These are phyloP conservation scores for Xylariales sp. DNA, from an alignment of 2,329 filamentous ascomycete species.

Conservation along the genomic window DNA sequence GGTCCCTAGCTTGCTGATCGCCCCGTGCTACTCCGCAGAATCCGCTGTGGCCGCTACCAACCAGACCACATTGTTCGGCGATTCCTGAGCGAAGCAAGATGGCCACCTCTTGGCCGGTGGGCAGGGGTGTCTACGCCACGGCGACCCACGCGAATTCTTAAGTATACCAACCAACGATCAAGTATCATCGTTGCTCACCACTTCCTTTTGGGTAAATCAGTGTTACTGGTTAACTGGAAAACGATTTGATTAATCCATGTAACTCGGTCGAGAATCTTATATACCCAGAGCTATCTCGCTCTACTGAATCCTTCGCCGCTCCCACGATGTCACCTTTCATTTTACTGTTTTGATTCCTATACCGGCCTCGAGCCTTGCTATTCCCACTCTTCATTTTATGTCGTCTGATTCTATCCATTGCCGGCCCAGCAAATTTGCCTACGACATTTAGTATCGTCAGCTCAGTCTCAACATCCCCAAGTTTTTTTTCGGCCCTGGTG, in stretches of 20 bases:
- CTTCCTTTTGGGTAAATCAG: slow-evolving; percentile 44
- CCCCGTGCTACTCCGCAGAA: slow-evolving; percentile 43
- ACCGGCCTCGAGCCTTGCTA: slow-evolving; percentile 29
- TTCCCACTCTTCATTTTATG: slow-evolving; percentile 27
- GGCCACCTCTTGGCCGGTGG: slow-evolving; percentile 36
- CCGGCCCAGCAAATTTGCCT: not conserved
- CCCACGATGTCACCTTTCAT: slow-evolving; percentile 40
- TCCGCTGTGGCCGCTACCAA: slow-evolving; percentile 48
- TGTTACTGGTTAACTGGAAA: slow-evolving; percentile 42
- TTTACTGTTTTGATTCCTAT: slow-evolving; percentile 34
- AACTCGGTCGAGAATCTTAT: slow-evolving; percentile 47
- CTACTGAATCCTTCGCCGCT: slow-evolving; percentile 42
- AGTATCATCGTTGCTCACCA: slow-evolving; percentile 40
- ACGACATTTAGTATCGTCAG: not conserved
- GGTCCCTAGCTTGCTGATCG: slow-evolving; percentile 39
- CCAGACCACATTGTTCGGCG: slow-evolving; percentile 49
- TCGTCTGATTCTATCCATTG: slow-evolving; percentile 3
- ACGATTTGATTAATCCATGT: slow-evolving; percentile 42
- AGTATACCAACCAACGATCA: slow-evolving; percentile 42
- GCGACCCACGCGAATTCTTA: slow-evolving; percentile 37
- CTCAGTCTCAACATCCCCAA: slow-evolving; percentile 1
- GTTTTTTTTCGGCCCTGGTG: slow-evolving; percentile 10
- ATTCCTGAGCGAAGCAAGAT: slow-evolving; percentile 45
- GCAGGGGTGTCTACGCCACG: slow-evolving; percentile 52
- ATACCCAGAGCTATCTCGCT: slow-evolving; percentile 42